Conservation (phyloP, 1,284 basidiomycete species). For the Pulchroboletus neoregius region DNA sequence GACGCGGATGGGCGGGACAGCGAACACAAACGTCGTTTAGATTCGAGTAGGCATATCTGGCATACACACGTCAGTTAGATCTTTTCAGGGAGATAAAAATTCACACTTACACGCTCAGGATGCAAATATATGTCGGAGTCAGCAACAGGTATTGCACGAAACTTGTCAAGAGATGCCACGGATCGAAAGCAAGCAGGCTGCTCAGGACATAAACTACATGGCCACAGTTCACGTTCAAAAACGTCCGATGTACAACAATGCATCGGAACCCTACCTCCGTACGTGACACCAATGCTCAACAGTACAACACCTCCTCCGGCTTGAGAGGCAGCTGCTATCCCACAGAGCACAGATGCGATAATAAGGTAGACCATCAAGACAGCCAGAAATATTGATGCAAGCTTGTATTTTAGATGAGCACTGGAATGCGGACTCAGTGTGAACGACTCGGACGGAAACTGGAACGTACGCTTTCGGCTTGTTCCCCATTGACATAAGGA, state of each 20-base stretch:
- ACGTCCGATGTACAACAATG: neutral
- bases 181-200: constrained; percentile 87
- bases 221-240: neutral
- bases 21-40: constrained; percentile 60
- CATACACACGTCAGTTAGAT: constrained; percentile 2
- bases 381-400: constrained; percentile 74
- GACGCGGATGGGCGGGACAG: neutral
- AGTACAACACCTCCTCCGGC: constrained; percentile 70
- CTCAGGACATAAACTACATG: constrained; percentile 64
- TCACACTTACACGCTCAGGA: constrained; percentile 71
- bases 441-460: neutral
- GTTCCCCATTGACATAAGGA: constrained; percentile 97
- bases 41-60: constrained; percentile 77
- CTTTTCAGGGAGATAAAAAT: neutral
- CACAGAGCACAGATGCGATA: constrained; percentile 71
- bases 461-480: constrained; percentile 75
- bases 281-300: constrained; percentile 82
- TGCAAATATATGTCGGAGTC: constrained; percentile 84
- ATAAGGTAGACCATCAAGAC: constrained; percentile 81
- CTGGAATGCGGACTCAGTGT: constrained; percentile 36
- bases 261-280: constrained; percentile 56
- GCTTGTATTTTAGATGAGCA: constrained; percentile 81
- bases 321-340: constrained; percentile 63
- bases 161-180: constrained; percentile 91
- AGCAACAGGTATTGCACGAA: constrained; percentile 88